A percentile compares a stretch with the other conserved stretches of the same genome.
Evolutionary conservation across 305 asterid genomes (phyloP).

Genomic region (Rubia balearica): DNA sequence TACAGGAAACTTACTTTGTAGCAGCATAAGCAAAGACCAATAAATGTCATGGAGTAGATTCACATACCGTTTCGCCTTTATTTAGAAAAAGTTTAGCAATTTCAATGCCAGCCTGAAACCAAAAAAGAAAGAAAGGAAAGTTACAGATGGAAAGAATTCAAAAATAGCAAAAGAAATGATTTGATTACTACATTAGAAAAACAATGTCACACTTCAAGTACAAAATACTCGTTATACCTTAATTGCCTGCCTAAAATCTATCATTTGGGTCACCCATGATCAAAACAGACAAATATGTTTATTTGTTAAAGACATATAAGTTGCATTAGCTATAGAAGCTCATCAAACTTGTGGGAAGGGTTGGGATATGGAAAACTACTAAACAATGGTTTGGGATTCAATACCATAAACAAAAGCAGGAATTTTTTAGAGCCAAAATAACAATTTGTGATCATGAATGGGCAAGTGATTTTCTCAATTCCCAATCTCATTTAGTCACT

Average conservation of each 20-base stretch:
- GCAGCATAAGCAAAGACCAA: background rate
- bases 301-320: background rate
- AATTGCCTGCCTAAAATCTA: background rate
- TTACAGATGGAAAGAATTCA: background rate
- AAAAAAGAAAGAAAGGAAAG: background rate
- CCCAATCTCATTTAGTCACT: too few species aligned
- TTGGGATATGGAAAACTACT: background rate
- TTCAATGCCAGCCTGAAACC: slow-evolving; percentile 94
- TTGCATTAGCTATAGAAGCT: background rate
- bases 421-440: background rate
- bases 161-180: background rate
- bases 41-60: background rate
- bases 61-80: slow-evolving; percentile 79
- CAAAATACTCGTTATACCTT: background rate
- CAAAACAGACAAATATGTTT: background rate
- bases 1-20: background rate
- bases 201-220: slow-evolving; percentile 4
- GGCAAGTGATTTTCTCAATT: background rate
- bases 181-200: background rate
- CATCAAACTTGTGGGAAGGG: background rate
- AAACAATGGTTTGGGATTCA: background rate
- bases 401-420: background rate
- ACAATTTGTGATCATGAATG: background rate
- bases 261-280: background rate
- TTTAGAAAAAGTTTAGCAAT: slow-evolving; percentile 85